Base-by-base conservation (phyloP, 148 eudicot species). In the Rhododendron molle region DNA sequence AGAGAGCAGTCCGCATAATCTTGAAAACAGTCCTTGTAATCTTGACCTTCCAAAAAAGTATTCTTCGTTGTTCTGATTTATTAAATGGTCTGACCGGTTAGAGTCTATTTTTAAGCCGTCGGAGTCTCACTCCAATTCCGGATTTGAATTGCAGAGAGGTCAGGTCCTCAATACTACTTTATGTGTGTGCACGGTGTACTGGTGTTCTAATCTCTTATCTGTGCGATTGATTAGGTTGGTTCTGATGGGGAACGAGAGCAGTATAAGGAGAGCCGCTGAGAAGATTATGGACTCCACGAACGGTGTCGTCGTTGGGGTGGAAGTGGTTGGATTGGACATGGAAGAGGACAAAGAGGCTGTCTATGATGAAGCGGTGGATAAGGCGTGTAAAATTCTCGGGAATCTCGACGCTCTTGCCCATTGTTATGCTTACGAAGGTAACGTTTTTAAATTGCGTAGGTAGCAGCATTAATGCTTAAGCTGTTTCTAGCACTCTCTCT, bases 341-440 rank as follows among this genome's bases (percentile, higher is more conserved):
- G 98, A 93, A 83, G 94, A 91, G 60, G 98, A 96, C 38, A 90
- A 83, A 16, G 98, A 95, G 86, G 85, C 84, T 60, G 84, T 82
- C 78, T 95, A 93, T 67, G 91, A 91, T 67, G 89, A 81, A 87
- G 96, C 99, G 7, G 98, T 95, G 52, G 94, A 92, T 56, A 94
- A 90, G 87, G 92, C 97, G 9, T 89, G 87, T 40, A 84, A 50
- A 58, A 56, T 94, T 21, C 86, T 95, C 83, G 98, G 98, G 84
- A 90, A 80, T 15, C 54, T 96, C 82, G 99, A 94, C 81, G 93
- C 98, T 62, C 92, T 95, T 84, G 95, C 95, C 79, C 89, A 92
- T 74, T 93, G 96, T 77, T 95, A 89, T 84, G 80, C 92, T 83
- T 96, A 93, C 82, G 98, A 95, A 95, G 98, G 99, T 96, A 92